Evolutionary conservation across 164 flowering plant genomes (phyloP), one percentile per base, ranked within the genome.

Genomic region (Vitis riparia): DNA sequence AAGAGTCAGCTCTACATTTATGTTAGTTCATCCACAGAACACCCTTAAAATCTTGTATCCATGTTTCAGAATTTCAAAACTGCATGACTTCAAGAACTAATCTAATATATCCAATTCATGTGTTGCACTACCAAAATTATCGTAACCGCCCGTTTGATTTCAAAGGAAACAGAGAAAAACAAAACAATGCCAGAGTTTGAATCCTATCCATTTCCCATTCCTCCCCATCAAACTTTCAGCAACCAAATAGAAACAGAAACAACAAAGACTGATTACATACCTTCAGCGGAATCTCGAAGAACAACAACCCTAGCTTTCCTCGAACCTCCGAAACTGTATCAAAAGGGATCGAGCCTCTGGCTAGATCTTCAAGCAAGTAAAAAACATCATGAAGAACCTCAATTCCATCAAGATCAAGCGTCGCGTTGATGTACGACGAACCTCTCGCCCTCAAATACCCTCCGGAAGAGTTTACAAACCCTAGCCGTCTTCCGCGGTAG

Each of bases 271-370:
- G 0, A 10, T 15, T 23, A 59, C 12, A 48, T 48, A 93, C 99
- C 94, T 88, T 73, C 2, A 91, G 55, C 0, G 98, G 97, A 64
- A 95, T 23, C n/a, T 79, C 55, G 67, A 95, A 73, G 78, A 87
- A 82, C 69, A 84, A 77, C 1, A 95, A 27, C 51, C 96, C 89
- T 3, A 95, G 68, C 9, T 68, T 12, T 2, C 99, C 99, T 3
- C 68, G 48, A 53, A 93, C 76, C 59, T 65, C 48, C 8, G 96
- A 73, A 69, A 68, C 77, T 1, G 97, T 84, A 69, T 91, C 93
- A 50, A 95, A 91, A 0, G 90, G 88, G n/a, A 95, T 80, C 2
- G 62, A 66, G 2, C 99, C 99, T 64, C 67, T 84, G n/a, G 88
- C 84, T 76, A 89, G 72, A 78, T 95, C 98, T 68, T 79, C 87